phyloP scores from a whole-genome alignment of 352 stramenopile species.

The Globisporangium orthogonon region DNA sequence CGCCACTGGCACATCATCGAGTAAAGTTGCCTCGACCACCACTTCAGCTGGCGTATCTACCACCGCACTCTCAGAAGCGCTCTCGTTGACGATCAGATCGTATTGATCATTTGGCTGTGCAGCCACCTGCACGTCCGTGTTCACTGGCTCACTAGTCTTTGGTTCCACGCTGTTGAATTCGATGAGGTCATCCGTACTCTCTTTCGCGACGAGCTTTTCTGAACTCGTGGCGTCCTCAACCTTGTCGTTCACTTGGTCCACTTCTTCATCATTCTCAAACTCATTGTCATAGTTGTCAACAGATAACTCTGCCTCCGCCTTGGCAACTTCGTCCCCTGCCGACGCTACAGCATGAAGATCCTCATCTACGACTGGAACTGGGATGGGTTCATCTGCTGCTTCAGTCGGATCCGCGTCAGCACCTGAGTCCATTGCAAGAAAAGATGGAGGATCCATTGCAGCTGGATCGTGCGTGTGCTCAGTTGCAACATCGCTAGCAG shows the following conservation, averaged over 20 bases:
- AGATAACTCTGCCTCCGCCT: not conserved
- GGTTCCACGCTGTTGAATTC: not conserved
- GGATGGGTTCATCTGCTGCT: not conserved
- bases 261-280: not conserved
- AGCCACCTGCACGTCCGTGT: not conserved
- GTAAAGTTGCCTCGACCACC: not conserved
- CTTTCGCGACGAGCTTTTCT: not conserved
- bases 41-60: not conserved
- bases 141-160: not conserved
- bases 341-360: not conserved
- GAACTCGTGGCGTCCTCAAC: not conserved
- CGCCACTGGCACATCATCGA: not conserved
- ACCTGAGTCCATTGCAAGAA: not conserved
- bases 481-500: not conserved
- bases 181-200: not conserved
- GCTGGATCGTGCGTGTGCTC: too few species aligned
- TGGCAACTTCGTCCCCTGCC: not conserved
- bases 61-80: not conserved
- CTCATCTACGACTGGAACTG: not conserved
- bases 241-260: not conserved
- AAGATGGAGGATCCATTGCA: not conserved
- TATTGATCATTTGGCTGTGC: too few species aligned
- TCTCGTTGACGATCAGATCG: not conserved
- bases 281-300: not conserved
- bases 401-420: not conserved